Conservation (phyloP, 1,284 basidiomycete species). For the Cutaneotrichosporon mucoides region DNA sequence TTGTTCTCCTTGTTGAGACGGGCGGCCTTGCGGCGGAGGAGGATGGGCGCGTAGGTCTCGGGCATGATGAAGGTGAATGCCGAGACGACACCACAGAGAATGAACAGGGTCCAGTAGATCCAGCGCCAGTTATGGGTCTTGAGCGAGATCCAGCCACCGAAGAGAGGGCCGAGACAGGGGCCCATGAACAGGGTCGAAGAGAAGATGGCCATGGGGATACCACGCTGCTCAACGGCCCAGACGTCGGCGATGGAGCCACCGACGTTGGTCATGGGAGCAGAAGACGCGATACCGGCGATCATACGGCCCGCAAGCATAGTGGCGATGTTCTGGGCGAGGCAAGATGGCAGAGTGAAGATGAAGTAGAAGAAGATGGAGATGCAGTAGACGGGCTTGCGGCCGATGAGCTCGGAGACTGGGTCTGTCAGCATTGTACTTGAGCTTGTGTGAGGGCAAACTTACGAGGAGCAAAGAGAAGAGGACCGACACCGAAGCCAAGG, state of each 20-base stretch:
- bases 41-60: conserved; percentile 48
- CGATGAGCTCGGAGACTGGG: conserved; percentile 42
- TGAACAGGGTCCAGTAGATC: conserved; percentile 51
- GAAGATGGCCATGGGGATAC: conserved; percentile 51
- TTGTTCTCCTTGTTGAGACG: conserved; percentile 47
- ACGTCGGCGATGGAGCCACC: conserved; percentile 52
- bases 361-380: conserved; percentile 50
- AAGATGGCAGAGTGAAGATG: conserved; percentile 51
- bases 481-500: conserved; percentile 51
- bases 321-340: conserved; percentile 50
- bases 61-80: conserved; percentile 37
- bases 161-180: conserved; percentile 48
- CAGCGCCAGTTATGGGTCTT: conserved; percentile 47
- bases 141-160: conserved; percentile 46
- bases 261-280: conserved; percentile 52
- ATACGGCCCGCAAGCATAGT: conserved; percentile 52
- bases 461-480: conserved; percentile 45
- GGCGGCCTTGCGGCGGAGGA: conserved; percentile 43
- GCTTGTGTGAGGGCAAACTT: neutral
- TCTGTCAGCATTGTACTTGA: too few species aligned
- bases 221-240: conserved; percentile 49
- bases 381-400: conserved; percentile 47
- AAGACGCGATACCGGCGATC: conserved; percentile 51
- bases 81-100: conserved; percentile 41
- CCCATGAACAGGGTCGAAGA: conserved; percentile 45